Evolutionary conservation across 129 eudicot species (phyloP), one percentile per base, ranked within the genome.

Genomic region (Pseudognaphalium luteoalbum): DNA sequence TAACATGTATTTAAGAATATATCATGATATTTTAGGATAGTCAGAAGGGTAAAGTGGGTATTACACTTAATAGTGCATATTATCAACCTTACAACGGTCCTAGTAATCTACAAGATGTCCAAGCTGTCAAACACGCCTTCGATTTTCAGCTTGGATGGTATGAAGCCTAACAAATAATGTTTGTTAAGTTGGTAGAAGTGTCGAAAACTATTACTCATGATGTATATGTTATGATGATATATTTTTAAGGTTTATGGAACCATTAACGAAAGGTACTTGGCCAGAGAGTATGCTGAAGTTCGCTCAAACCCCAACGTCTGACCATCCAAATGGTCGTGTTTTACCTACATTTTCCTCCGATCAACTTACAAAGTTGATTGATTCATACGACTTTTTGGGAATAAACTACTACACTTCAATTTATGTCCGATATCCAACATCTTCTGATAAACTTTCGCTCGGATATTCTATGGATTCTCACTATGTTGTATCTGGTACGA

Each of bases 321-420:
- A 61, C 17, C 7, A 44, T 30, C 66, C 47, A 74, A 65, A 76
- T 57, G 81, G 29, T 9, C 32, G 20, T 21, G 62, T 25, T 75
- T 78, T 85, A 57, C 88, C 86, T 11, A 47, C 30, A 32, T 81
- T 85, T 74, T 81, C 88, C 4, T 2, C 6, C 0, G 76, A 56
- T 59, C 73, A 85, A 68, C 21, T 54, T 0, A 39, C 10, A 14
- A 14, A 71, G 30, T 4, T 85, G 72, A 79, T 56, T 33, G 75
- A 66, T 0, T 85, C 89, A 2, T 54, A 47, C 41, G 89, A 85
- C 33, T 85, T 85, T 33, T 35, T 85, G 7, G 89, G 89, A 42
- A 35, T 82, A 28, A 85, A 85, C 70, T 85, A 81, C 68, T 85
- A 82, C 47, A 81, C 81, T 20, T 59, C 73, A 20, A 63, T 50